Evolutionary conservation across 306 rosid species (phyloP).

Genomic region (Ochetophila trinervis): DNA sequence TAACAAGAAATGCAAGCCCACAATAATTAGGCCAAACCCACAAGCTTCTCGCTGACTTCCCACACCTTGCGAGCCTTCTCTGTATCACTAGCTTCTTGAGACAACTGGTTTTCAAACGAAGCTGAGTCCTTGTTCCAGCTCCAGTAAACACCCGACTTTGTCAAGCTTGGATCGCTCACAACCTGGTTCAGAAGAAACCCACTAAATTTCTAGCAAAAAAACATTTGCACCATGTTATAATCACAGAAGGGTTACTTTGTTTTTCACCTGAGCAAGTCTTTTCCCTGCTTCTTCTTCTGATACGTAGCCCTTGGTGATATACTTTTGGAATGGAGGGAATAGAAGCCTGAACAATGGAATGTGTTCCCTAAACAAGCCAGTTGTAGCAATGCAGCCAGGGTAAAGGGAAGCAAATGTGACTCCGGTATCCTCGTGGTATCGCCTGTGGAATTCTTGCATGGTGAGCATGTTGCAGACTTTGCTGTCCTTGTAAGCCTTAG

Average conservation of each 20-base stretch:
- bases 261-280: slow-evolving; percentile 91
- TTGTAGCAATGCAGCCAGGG: slow-evolving; percentile 98
- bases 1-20: slow-evolving; percentile 10
- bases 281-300: slow-evolving; percentile 97
- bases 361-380: slow-evolving; percentile 96
- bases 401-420: slow-evolving; percentile 87
- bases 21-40: slow-evolving; percentile 64
- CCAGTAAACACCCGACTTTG: slow-evolving; percentile 98
- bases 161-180: slow-evolving; percentile 89
- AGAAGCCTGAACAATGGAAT: slow-evolving; percentile 86
- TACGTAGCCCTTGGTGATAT: slow-evolving; percentile 91
- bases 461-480: slow-evolving; percentile 97
- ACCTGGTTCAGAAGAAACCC: slow-evolving; percentile 49
- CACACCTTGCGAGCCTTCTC: slow-evolving; percentile 92
- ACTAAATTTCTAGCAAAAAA: slow-evolving; percentile 4
- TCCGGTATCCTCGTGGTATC: slow-evolving; percentile 89
- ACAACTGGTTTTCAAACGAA: slow-evolving; percentile 88
- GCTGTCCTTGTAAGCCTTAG: slow-evolving; percentile 99
- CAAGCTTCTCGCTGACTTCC: slow-evolving; percentile 94
- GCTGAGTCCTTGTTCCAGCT: slow-evolving; percentile 97
- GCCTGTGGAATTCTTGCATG: slow-evolving; percentile 89
- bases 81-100: slow-evolving; percentile 79
- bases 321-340: slow-evolving; percentile 97
- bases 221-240: slow-evolving; percentile 2
- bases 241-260: not conserved